Evolutionary conservation across 1,284 basidiomycete species (phyloP).

Genomic region (Ustilago xerochloae): DNA sequence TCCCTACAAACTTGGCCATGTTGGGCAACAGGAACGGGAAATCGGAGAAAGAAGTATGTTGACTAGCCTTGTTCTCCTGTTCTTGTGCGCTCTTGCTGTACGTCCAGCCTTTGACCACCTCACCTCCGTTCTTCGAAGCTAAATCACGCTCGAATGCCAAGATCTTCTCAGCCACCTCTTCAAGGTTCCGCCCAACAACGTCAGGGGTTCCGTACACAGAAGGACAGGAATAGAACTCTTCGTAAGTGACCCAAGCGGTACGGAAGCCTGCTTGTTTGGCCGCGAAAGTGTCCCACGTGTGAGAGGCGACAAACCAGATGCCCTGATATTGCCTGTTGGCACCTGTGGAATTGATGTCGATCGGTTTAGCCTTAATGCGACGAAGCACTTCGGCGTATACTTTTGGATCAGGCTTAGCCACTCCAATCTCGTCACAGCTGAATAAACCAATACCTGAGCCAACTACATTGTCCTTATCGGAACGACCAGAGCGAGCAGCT

Average conservation of each 20-base stretch:
- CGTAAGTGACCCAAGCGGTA: constrained; percentile 60
- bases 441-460: constrained; percentile 52
- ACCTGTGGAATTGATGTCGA: constrained; percentile 28
- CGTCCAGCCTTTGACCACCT: constrained; percentile 21
- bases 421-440: constrained; percentile 57
- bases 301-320: constrained; percentile 61
- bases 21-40: constrained; percentile 56
- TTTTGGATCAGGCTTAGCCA: constrained; percentile 56
- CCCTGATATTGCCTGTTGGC: constrained; percentile 42
- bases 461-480: constrained; percentile 7
- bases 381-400: constrained; percentile 53
- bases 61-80: constrained; percentile 22
- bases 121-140: background rate
- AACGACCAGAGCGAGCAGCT: constrained; percentile 19
- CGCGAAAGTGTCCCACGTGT: constrained; percentile 51
- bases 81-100: constrained; percentile 27
- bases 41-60: constrained; percentile 58
- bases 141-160: constrained; percentile 45
- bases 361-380: constrained; percentile 23
- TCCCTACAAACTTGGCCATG: constrained; percentile 45
- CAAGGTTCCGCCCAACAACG: constrained; percentile 49
- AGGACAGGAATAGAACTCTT: constrained; percentile 51
- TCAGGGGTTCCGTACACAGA: constrained; percentile 56
- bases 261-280: constrained; percentile 53
- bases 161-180: constrained; percentile 52